Base-by-base conservation (phyloP, 2,329 filamentous ascomycete genomes). In the Setomelanomma holmii region DNA sequence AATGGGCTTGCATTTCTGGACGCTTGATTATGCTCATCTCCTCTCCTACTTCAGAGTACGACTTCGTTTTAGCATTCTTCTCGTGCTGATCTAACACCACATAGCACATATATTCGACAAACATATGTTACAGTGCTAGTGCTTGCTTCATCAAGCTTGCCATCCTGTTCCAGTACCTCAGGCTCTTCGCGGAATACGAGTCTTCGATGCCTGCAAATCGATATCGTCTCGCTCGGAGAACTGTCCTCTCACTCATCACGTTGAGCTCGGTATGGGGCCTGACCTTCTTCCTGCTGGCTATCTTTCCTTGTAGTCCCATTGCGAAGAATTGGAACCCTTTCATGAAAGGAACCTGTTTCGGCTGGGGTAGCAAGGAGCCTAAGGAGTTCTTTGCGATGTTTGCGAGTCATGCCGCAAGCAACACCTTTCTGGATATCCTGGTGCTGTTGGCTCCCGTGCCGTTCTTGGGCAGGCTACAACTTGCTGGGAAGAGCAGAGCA, bases 121-220 rank as follows among this genome's bases (percentile, higher is more conserved):
- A 74, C 30, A 40, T 58, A 6, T 56, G 63, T 3, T 75, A 75
- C 53, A 58, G 62, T 38, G 53, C 58, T 5, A 69, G 66, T 17
- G 66, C 73, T 1, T 63, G 69, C 3, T 67, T 73, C 11, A 73
- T 76, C 53, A 76, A 76, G 41, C 59, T 76, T 16, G 61, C 73
- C 1, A 70, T 76, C 17, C 63, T 76, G 3, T 60, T 73, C 34
- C 73, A 76, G 47, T 76, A 74, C 36, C 63, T 69, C 14, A 71
- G 73, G 11, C 60, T 76, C 7, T 75, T 74, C 53, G 58, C 64
- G 11, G 61, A 64, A 45, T 51, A 61, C 14, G 49, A 63, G 8
- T 45, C 55, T 1, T 56, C 52, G 8, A 57, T 50, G 2, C 23
- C 38, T n/a, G 51, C 51, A 2, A 4, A 44, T 1, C 49, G 47